Percentiles rank a stretch among this genome's conserved stretches.
Evolutionary conservation across 2,329 filamentous ascomycete genomes (phyloP).

Genomic region (Whalleya microplaca): DNA sequence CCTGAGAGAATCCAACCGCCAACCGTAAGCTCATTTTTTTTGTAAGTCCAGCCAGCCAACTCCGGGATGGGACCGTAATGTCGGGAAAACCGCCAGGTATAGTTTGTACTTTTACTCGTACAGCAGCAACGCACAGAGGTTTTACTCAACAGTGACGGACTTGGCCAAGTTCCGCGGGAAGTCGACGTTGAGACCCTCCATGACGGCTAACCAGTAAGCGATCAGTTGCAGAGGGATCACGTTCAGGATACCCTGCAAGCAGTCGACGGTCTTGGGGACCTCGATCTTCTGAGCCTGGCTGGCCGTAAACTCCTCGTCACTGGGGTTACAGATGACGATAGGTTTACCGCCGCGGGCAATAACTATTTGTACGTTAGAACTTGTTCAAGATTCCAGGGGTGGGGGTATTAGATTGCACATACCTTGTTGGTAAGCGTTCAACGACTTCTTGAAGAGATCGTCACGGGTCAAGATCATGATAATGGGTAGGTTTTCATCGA

Average conservation of each 20-base stretch:
- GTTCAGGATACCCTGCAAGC: constrained; percentile 94
- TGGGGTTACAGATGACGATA: constrained; percentile 96
- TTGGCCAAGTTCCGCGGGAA: constrained; percentile 99
- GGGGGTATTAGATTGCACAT: constrained; percentile 38
- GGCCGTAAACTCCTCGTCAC: constrained; percentile 84
- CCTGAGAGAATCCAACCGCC: constrained; percentile 28
- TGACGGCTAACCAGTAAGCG: constrained; percentile 97
- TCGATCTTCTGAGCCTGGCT: constrained; percentile 96
- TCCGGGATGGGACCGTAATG: constrained; percentile 28
- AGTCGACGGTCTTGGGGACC: constrained; percentile 93
- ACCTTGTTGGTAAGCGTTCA: constrained; percentile 99
- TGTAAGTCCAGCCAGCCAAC: too few species aligned
- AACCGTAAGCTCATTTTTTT: constrained; percentile 27
- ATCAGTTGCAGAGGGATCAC: constrained; percentile 97
- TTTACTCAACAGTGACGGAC: constrained; percentile 97
- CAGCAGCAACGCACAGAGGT: constrained; percentile 11
- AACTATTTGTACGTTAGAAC: constrained; percentile 56
- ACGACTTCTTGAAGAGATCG: constrained; percentile 95
- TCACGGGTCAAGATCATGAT: constrained; percentile 99
- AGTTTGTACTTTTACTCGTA: constrained; percentile 13
- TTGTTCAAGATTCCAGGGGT: background rate
- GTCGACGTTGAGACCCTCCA: constrained; percentile 94
- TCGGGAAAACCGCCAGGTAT: constrained; percentile 18
- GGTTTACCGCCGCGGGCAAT: constrained; percentile 94
- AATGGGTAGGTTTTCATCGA: constrained; percentile 97